phyloP scores from a whole-genome alignment of 805 yeast genomes.

The Candida fluviatilis region DNA sequence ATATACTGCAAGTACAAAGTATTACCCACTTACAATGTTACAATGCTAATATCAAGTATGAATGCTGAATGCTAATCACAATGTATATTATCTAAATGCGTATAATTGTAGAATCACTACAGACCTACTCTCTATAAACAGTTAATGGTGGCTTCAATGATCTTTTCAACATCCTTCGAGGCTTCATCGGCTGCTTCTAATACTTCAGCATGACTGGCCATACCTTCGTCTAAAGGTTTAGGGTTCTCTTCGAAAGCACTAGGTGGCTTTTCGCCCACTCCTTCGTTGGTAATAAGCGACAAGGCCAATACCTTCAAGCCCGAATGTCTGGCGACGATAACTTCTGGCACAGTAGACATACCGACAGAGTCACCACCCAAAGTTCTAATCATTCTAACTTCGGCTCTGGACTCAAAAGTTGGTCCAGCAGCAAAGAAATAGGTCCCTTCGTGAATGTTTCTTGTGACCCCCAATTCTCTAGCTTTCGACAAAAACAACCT shows the following conservation, averaged over 20 bases:
- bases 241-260: conserved; percentile 57
- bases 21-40: too few species aligned
- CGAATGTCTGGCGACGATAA: conserved; percentile 84
- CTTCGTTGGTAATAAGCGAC: conserved; percentile 81
- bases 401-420: conserved; percentile 90
- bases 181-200: conserved; percentile 77
- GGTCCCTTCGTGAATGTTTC: conserved; percentile 80
- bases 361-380: conserved; percentile 95
- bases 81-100: too few species aligned
- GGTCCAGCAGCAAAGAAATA: conserved; percentile 90
- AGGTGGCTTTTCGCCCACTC: conserved; percentile 66
- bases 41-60: too few species aligned
- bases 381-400: conserved; percentile 65
- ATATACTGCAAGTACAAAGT: too few species aligned
- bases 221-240: conserved; percentile 57
- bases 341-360: conserved; percentile 98
- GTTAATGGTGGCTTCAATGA: conserved; percentile 61
- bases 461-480: conserved; percentile 41
- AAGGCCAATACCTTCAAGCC: conserved; percentile 81
- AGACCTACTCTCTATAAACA: conserved; percentile 30
- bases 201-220: conserved; percentile 92
- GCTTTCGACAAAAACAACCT: conserved; percentile 55
- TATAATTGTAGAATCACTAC: too few species aligned
- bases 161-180: conserved; percentile 69
- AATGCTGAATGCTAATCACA: too few species aligned